These are phyloP conservation scores for Salvia sclarea DNA, from an alignment of 305 asterid species.

Conservation along the genomic window DNA sequence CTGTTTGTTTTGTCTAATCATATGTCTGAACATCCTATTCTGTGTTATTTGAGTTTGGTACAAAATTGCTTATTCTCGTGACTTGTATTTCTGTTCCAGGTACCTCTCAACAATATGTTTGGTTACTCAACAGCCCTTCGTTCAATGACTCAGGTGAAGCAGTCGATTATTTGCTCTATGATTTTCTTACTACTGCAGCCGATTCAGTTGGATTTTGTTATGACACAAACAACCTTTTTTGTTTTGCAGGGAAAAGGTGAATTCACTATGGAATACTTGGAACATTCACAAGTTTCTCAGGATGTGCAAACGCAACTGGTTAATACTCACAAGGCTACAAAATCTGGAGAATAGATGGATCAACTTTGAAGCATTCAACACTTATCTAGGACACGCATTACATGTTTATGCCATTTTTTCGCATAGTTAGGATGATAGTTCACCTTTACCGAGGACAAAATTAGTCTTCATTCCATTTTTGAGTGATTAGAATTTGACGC, in stretches of 20 bases:
- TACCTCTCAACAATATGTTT: constrained; percentile 98
- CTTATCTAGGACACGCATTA: not conserved
- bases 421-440: constrained; percentile 20
- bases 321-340: constrained; percentile 64
- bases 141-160: constrained; percentile 93
- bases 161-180: not conserved
- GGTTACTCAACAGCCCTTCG: constrained; percentile 97
- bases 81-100: constrained; percentile 51
- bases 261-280: constrained; percentile 94
- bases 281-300: constrained; percentile 79
- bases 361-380: constrained; percentile 13
- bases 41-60: not conserved
- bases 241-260: constrained; percentile 93
- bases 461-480: constrained; percentile 42
- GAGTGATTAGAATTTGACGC: constrained; percentile 29
- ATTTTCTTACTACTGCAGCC: not conserved
- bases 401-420: not conserved
- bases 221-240: not conserved
- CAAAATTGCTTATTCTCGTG: not conserved
- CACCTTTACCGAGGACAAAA: constrained; percentile 16
- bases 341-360: constrained; percentile 47
- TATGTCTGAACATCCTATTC: not conserved
- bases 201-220: not conserved
- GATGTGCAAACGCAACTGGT: constrained; percentile 88
- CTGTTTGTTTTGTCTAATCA: not conserved